These are phyloP conservation scores for Lactuca saligna DNA, from an alignment of 129 eudicot genomes.

Conservation along the genomic window DNA sequence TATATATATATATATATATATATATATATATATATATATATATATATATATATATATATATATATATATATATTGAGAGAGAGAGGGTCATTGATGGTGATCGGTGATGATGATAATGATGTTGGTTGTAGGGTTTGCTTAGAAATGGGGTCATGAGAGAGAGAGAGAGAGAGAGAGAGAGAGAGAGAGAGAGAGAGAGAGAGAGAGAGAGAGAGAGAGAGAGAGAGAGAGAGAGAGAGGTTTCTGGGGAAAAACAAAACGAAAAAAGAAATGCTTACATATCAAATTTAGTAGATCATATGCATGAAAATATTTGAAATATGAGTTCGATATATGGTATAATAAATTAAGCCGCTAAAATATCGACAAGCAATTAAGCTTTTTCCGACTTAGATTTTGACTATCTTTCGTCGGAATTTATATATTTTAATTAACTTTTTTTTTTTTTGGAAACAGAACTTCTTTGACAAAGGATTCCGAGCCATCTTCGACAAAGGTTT, in stretches of 20 bases:
- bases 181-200: background rate
- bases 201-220: conserved; percentile 40
- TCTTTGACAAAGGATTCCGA: too few species aligned
- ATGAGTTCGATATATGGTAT: conserved; percentile 17
- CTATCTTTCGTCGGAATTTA: too few species aligned
- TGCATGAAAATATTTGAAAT: conserved; percentile 17
- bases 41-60: too few species aligned
- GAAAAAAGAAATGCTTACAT: conserved; percentile 29
- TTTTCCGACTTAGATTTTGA: background rate
- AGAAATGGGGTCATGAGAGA: conserved; percentile 56
- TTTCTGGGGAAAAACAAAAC: conserved; percentile 12
- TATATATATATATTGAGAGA: conserved; percentile 8
- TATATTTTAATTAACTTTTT: too few species aligned
- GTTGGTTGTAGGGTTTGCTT: conserved; percentile 91
- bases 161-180: conserved; percentile 35
- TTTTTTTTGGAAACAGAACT: too few species aligned
- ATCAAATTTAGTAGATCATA: conserved; percentile 24
- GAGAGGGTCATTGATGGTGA: conserved; percentile 35
- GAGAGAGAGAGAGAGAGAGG: conserved; percentile 20
- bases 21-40: background rate
- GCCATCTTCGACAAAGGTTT: too few species aligned
- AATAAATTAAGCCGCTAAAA: conserved; percentile 20
- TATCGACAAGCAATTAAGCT: conserved; percentile 7
- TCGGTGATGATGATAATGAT: conserved; percentile 50
- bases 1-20: too few species aligned